A percentile compares a stretch with the other conserved stretches of the same genome.
Conservation (phyloP, 148 eudicot genomes). For the Persicaria tinctoria region DNA sequence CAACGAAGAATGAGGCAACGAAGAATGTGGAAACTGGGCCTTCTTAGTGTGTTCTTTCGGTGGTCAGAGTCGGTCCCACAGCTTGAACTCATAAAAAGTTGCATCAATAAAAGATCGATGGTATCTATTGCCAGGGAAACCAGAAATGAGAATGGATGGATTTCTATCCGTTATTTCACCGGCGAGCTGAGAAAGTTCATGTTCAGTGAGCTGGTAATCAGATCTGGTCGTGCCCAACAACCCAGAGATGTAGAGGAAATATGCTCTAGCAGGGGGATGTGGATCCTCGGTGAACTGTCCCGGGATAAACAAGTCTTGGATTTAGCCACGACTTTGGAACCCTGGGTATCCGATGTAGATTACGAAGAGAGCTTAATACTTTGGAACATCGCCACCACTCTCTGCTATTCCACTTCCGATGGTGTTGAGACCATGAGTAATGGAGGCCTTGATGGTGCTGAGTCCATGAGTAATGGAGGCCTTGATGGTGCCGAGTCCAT, state of each 20-base stretch:
- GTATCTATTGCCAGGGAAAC: background rate
- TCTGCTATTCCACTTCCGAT: too few species aligned
- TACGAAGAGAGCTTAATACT: conserved; percentile 22
- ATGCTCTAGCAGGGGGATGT: conserved; percentile 1
- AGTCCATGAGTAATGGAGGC: too few species aligned
- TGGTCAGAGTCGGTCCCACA: background rate
- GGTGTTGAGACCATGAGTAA: too few species aligned
- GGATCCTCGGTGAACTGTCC: background rate
- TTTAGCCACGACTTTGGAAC: background rate
- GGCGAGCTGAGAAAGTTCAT: background rate
- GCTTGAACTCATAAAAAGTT: background rate
- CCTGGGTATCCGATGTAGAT: conserved; percentile 1
- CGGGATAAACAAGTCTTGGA: conserved; percentile 6
- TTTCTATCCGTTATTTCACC: too few species aligned
- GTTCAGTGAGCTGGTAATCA: background rate
- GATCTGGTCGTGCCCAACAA: background rate
- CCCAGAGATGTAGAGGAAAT: background rate
- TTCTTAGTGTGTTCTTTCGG: background rate
- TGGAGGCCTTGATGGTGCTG: too few species aligned
- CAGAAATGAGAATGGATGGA: too few species aligned
- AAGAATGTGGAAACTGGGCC: too few species aligned
- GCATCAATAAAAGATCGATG: background rate
- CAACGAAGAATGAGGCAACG: background rate
- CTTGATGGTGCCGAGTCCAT: too few species aligned
- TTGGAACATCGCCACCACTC: conserved; percentile 26